Evolutionary conservation across 2,329 filamentous ascomycete genomes (phyloP).

Genomic region (Diaporthe ampelina): DNA sequence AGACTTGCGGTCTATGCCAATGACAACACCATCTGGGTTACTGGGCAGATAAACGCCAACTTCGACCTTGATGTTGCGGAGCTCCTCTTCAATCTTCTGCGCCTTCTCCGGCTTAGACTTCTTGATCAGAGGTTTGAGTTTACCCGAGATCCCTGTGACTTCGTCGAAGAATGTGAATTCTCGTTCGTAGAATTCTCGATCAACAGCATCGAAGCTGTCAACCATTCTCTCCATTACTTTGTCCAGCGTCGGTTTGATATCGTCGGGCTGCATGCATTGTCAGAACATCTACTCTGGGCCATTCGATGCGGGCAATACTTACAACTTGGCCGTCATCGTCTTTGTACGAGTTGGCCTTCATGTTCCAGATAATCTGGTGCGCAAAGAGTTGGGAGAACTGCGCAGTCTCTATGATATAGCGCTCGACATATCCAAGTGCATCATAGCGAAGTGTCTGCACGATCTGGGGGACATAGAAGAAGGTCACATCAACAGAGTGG

Average conservation of each 20-base stretch:
- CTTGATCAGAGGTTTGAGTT: conserved; percentile 94
- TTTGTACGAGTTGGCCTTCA: conserved; percentile 99
- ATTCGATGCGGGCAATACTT: conserved; percentile 42
- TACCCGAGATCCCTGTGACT: conserved; percentile 95
- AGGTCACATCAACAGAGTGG: conserved; percentile 95
- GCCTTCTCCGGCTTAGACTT: conserved; percentile 96
- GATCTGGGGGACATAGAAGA: conserved; percentile 99
- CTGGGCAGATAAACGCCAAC: conserved; percentile 97
- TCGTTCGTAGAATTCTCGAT: conserved; percentile 89
- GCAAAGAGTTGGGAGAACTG: conserved; percentile 98
- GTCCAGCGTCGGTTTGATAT: conserved; percentile 93
- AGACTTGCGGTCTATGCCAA: conserved; percentile 97
- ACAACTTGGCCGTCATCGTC: conserved; percentile 92
- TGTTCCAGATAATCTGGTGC: conserved; percentile 99
- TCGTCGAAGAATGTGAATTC: conserved; percentile 99
- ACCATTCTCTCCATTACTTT: conserved; percentile 89
- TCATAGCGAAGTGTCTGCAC: conserved; percentile 97
- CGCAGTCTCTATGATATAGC: conserved; percentile 96
- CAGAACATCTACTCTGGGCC: conserved; percentile 37
- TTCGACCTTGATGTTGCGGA: conserved; percentile 97
- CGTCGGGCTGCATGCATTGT: conserved; percentile 74
- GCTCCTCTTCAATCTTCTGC: conserved; percentile 98
- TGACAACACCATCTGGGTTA: conserved; percentile 96
- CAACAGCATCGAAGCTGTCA: conserved; percentile 81
- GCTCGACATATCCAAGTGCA: conserved; percentile 91